phyloP scores from a whole-genome alignment of 768 basidiomycete genomes.

The Suillus paluster region DNA sequence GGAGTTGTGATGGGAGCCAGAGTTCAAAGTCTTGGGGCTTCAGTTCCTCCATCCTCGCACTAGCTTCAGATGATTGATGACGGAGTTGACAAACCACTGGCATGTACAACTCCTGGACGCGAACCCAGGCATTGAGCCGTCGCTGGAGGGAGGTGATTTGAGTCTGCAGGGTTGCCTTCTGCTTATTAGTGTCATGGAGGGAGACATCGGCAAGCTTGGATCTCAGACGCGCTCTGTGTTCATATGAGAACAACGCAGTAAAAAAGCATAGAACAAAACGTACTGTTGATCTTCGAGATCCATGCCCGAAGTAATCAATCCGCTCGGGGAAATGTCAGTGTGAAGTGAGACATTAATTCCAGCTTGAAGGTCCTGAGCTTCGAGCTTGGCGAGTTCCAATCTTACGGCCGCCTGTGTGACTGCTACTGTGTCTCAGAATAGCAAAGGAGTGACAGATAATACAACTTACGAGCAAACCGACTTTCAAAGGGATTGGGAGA shows the following conservation, averaged over 20 bases:
- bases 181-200: background rate
- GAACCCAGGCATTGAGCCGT: background rate
- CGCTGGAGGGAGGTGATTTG: too few species aligned
- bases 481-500: constrained; percentile 26
- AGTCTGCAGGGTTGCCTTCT: background rate
- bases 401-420: constrained; percentile 3
- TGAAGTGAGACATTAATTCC: constrained; percentile 5
- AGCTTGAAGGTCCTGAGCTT: background rate
- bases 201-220: background rate
- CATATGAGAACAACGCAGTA: background rate
- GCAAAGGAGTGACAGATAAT: background rate
- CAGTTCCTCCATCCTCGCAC: too few species aligned
- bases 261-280: background rate
- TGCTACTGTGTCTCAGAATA: background rate
- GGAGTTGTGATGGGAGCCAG: background rate
- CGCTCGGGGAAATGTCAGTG: constrained; percentile 12
- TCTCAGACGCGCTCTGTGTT: background rate
- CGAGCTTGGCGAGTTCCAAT: constrained; percentile 12
- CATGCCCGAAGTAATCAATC: too few species aligned
- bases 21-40: background rate
- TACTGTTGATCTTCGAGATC: constrained; percentile 24
- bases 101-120: background rate
- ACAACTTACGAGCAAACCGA: background rate
- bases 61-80: background rate
- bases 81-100: background rate